Conservation (phyloP, 2,329 filamentous ascomycete genomes). For the Byssochlamys sp. region DNA sequence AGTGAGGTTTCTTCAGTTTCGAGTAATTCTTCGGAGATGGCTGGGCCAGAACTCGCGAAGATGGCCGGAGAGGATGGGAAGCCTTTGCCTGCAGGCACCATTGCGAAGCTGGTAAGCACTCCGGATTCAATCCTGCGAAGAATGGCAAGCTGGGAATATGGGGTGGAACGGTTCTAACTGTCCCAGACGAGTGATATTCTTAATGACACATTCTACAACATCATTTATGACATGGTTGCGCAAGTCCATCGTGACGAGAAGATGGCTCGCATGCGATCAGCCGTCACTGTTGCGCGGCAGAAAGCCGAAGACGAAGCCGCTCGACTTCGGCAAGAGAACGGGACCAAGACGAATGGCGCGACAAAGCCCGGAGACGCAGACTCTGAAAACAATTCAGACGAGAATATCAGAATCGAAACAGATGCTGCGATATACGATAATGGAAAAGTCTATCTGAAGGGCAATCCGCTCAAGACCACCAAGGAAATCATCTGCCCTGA, state of each 20-base stretch:
- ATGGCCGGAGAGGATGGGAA: slow-evolving; percentile 21
- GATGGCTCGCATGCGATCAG: slow-evolving; percentile 48
- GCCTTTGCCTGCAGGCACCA: slow-evolving; percentile 26
- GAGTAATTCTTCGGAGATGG: slow-evolving; percentile 10
- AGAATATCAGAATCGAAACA: slow-evolving; percentile 37
- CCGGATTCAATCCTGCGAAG: not conserved
- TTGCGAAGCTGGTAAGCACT: slow-evolving; percentile 32
- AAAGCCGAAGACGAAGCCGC: slow-evolving; percentile 33
- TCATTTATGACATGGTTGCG: slow-evolving; percentile 51
- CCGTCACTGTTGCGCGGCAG: slow-evolving; percentile 35
- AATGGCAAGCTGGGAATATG: not conserved
- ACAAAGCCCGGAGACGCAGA: slow-evolving; percentile 27
- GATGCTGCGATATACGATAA: slow-evolving; percentile 44
- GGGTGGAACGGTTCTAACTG: slow-evolving; percentile 8
- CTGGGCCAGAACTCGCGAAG: slow-evolving; percentile 14
- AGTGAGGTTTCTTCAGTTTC: not conserved
- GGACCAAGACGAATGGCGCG: slow-evolving; percentile 21
- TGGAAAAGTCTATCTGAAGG: slow-evolving; percentile 45
- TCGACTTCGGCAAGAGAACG: slow-evolving; percentile 21
- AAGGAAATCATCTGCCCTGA: slow-evolving; percentile 52
- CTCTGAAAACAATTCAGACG: slow-evolving; percentile 20
- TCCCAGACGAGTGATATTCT: slow-evolving; percentile 39
- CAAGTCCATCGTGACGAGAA: slow-evolving; percentile 53
- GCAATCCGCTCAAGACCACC: slow-evolving; percentile 49
- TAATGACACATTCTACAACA: slow-evolving; percentile 50